Evolutionary conservation across 2,329 filamentous ascomycete genomes (phyloP), one percentile per base, ranked within the genome.

Genomic region (Arthrobotrys sphaeroides): DNA sequence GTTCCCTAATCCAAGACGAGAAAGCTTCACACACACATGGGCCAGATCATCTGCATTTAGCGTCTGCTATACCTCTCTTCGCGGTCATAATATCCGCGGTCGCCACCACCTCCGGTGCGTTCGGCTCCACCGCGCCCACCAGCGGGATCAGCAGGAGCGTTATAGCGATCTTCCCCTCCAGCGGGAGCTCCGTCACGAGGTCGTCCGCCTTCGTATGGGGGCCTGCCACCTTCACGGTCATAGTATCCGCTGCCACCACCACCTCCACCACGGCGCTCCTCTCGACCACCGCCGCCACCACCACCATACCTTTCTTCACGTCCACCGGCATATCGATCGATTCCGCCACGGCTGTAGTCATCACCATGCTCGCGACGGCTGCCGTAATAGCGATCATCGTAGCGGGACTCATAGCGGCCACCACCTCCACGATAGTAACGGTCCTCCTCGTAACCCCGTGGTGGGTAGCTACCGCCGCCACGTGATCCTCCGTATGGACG

Each of bases 321-420:
- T 77, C 81, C 79, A 77, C 81, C 80, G 59, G 82, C 83, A 73
- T 85, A 85, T 76, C 85, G 84, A 77, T 86, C 85, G 70, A 85
- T 84, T 75, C 85, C 82, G 61, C 83, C 82, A 77, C 80, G 82
- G 77, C 55, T 36, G 43, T 77, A 59, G n/a, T 75, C 70, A 61
- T 72, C 69, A n/a, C 22, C 16, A 24, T 73, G 42, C 26, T 74
- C 67, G 24, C 75, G 69, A 66, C 75, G 75, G 43, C 65, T 74
- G 59, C 82, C 82, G 45, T 83, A 83, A 65, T 84, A 83, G 42
- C 73, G 62, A 86, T 78, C 88, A 77, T 90, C 89, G 79, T 88
- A 87, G 79, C 89, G 88, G 70, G 89, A 85, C 66, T 82, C 81
- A 77, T 84, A 85, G 73, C 87, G 83, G 22, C 61, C 66, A 26